Base-by-base conservation (phyloP, 371 early-diverging fungal species). In the Phascolomyces articulosus region DNA sequence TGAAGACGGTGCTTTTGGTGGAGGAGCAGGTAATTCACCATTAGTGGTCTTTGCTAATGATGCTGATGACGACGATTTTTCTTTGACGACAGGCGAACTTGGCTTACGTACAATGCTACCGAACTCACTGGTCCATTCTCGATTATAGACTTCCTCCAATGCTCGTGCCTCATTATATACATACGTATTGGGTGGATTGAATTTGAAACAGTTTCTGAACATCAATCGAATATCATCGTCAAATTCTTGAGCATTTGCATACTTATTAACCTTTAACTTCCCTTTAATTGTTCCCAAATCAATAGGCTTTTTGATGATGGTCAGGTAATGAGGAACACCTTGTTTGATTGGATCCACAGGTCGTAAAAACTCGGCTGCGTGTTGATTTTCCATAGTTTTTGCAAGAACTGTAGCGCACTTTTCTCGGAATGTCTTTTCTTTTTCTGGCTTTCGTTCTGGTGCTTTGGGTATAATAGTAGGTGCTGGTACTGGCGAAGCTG, bases 271-370 rank as follows among this genome's bases (percentile, higher is more conserved):
- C 28, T 65, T 69, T 21, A 86, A 41, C 72, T 96, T 95, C 48
- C 83, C 78, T 65, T 91, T 90, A 47, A 99, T 89, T 0, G 98
- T 99, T 0, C 93, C 90, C 4, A 99, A 80, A 70, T 99, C 99
- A 98, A 99, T 99, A 0, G 99, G 99, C 2, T 85, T 59, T 68
- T 94, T 97, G 82, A 99, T 91, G 13, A 95, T 83, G 8, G 88
- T 85, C 13, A 84, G 74, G 72, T 96, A 96, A 10, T 92, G 91
- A 7, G 84, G 84, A 48, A 78, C 73, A 20, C 75, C 74, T 57
- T 75, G 76, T 38, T 64, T 63, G 26, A 77, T 66, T 31, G 82
- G 82, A 66, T 84, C 84, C 2, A 84, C 84, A n/a, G 84, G 84
- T 8, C 74, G 69, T 26, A 68, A 44, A 53, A 84, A 81, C 48